A percentile compares a stretch with the other conserved stretches of the same genome.
Evolutionary conservation across 2,329 filamentous ascomycete genomes (phyloP).

Genomic region (Botrytis porri): DNA sequence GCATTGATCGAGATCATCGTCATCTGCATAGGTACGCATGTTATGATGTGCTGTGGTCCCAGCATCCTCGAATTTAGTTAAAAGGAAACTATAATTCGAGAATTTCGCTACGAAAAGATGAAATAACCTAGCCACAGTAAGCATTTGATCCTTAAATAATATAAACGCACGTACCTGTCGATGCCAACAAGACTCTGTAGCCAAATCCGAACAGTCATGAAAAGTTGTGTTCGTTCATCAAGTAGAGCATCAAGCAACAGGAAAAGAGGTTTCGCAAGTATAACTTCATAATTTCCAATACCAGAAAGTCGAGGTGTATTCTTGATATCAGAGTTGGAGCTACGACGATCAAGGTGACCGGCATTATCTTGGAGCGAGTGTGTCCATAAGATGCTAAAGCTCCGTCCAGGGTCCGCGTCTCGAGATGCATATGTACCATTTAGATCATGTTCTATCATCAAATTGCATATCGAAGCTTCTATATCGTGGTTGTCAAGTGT

Average conservation of each 20-base stretch:
- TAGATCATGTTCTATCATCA: slow-evolving; percentile 59
- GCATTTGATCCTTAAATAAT: slow-evolving; percentile 21
- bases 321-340: slow-evolving; percentile 40
- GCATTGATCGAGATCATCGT: slow-evolving; percentile 72
- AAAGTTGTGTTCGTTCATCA: slow-evolving; percentile 70
- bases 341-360: slow-evolving; percentile 47
- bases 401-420: slow-evolving; percentile 60
- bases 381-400: slow-evolving; percentile 78
- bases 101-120: slow-evolving; percentile 59
- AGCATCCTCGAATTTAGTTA: slow-evolving; percentile 29
- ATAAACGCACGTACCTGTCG: slow-evolving; percentile 51
- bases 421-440: slow-evolving; percentile 48
- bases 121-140: slow-evolving; percentile 50
- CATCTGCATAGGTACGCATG: slow-evolving; percentile 44
- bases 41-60: slow-evolving; percentile 29
- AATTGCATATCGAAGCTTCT: slow-evolving; percentile 70
- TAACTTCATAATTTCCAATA: slow-evolving; percentile 63
- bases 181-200: slow-evolving; percentile 64
- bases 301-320: slow-evolving; percentile 48
- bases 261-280: slow-evolving; percentile 79
- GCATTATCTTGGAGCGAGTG: slow-evolving; percentile 63
- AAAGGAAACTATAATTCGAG: slow-evolving; percentile 53
- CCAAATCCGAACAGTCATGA: slow-evolving; percentile 77
- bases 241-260: slow-evolving; percentile 75
- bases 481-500: slow-evolving; percentile 67